Base-by-base conservation (phyloP, 352 stramenopile genomes). In the Peronospora destructor region DNA sequence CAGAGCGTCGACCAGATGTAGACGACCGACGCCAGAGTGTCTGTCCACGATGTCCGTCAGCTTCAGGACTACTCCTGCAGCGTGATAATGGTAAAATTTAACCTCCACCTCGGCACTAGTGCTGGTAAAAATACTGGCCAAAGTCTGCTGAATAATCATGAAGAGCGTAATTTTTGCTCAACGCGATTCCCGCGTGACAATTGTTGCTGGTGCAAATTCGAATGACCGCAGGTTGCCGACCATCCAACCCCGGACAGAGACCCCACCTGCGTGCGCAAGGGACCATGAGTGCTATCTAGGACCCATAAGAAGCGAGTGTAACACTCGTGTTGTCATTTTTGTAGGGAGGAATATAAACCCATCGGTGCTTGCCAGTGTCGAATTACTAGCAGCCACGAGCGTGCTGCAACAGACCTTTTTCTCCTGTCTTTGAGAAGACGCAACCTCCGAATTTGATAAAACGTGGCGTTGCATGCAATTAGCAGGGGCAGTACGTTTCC, bases 31-130 rank as follows among this genome's bases (percentile, higher is more conserved):
- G 23, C 23, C 23, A 26, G 23, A 26, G 23, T 26, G 23, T 26
- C 28, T 57, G 53, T 61, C 53, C 53, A 61, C 40, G 21, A 61
- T 13, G 46, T 56, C 37, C 45, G 34, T 14, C 16, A 45, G 34
- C 45, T 30, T 32, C 53, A 41, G 53, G 53, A 56, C 47, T 56
- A 26, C 19, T 26, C 23, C 23, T 26, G 21, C 39, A 11, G 33
- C 29, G 51, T 32, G 41, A 53, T 28, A 21, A 51, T 30, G 30
- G 16, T 29, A 53, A 54, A 48, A 53, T 32, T 11, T 23, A 23
- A 23, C 28, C 28, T 32, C n/a, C n/a, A n/a, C n/a, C n/a, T n/a
- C n/a, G n/a, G n/a, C n/a, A 32, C 28, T 32, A 3, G 23, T 28
- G 13, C 45, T 29, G 21, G 14, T 50, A 11, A 56, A 50, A 49